Evolutionary conservation across 192 early-diverging fungal genomes (phyloP), one percentile per base, ranked within the genome.

Genomic region (Mortierella hygrophila): DNA sequence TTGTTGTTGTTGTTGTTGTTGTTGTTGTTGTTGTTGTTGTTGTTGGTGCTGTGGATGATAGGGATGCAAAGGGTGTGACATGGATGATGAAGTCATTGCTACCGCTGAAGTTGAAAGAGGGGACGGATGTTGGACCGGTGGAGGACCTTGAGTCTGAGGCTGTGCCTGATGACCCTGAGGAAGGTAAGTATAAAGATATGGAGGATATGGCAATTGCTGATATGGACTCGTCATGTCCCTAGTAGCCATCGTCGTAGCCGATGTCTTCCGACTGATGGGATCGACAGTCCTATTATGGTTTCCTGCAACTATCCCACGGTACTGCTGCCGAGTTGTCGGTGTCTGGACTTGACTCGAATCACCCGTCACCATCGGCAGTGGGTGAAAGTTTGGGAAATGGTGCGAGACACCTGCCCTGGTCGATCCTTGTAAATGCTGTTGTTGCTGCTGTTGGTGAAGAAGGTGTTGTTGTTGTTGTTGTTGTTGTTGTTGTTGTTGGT

Each of bases 211-310:
- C 13, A 35, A 11, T 15, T 65, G 60, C 7, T 65, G 60, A 35
- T 29, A 32, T 35, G 26, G 29, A 65, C 11, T 65, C 4, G 55
- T 57, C 60, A 29, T 32, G 26, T 26, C 16, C 8, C 23, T 0
- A 65, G n/a, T 32, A 65, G 29, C 11, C 8, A 2, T 26, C 55
- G n/a, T 26, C n/a, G n/a, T 10, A 57, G n/a, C 9, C 55, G 55
- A 4, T 11, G 60, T 65, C 60, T 3, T 32, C 60, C 60, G 60
- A 9, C 60, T 4, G 32, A 35, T 32, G 11, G 29, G 60, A 32
- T 65, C 60, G 60, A 65, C 60, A 65, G 60, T 65, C 60, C 60
- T 4, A 65, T 65, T 65, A 65, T 65, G 29, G 60, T 65, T 16
- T 32, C 11, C 60, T 32, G 29, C 29, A 32, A 65, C 60, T 65